Base-by-base conservation (phyloP, 2,329 filamentous ascomycete species). In the Tolypocladium ovalisporum region DNA sequence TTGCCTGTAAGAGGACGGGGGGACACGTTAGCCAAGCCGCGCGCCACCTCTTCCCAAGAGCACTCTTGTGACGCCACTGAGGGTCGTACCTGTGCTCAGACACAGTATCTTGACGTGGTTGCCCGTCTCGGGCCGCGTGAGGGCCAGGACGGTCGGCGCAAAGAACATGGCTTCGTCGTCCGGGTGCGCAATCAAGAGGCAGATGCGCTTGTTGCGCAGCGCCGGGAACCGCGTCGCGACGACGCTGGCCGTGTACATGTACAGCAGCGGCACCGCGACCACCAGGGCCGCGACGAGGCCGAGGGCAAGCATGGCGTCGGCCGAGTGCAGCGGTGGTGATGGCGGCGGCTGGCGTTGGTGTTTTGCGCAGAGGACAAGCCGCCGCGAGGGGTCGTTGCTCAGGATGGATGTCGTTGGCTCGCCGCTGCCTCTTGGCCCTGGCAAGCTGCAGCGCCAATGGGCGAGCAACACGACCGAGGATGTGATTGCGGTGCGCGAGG, bases 141-240 rank as follows among this genome's bases (percentile, higher is more conserved):
- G 81, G n/a, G 89, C 85, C 65, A 95, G 80, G 17, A 97, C 79
- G 0, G 90, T 89, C 0, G 94, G 94, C 61, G 91, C 85, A 74
- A 99, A 99, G 79, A 99, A 99, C 94, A 99, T 99, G 71, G 93
- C 94, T 77, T 99, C 94, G 68, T 99, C 94, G 73, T 99, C 94
- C 0, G 94, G 94, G 75, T 99, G 94, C 27, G 94, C 94, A 67
- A 99, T 97, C 57, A 99, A 79, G 56, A 99, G 82, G 70, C 89
- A 88, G 68, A 99, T 90, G 67, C 89, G 85, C 79, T 96, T 95
- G 76, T 90, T 87, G 64, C 78, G 79, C 61, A 97, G 76, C 51
- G 76, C 81, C 4, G 90, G 88, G 64, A 89, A 82, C 36, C 79
- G 74, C 32, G 74, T 65, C 60, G 75, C 73, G 47, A 77, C 71